A percentile compares a stretch with the other conserved stretches of the same genome.
These are phyloP conservation scores for Saitozyma podzolica DNA, from an alignment of 768 basidiomycete genomes.

Conservation along the genomic window DNA sequence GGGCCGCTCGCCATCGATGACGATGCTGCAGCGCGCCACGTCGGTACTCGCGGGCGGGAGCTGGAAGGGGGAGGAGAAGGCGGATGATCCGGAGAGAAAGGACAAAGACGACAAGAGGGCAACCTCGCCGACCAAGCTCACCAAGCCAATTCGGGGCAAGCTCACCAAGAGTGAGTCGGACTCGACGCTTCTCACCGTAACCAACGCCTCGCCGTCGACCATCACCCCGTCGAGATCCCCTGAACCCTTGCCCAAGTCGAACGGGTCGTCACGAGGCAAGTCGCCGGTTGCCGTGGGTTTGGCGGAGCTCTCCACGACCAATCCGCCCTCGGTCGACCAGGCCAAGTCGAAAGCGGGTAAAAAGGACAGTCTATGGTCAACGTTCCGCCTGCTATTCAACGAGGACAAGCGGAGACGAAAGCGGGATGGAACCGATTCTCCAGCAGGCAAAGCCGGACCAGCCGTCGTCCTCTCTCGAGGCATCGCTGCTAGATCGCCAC, in stretches of 20 bases:
- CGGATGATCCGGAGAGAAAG: constrained; percentile 57
- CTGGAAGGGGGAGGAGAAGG: constrained; percentile 53
- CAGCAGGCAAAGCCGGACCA: constrained; percentile 18
- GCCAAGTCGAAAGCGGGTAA: constrained; percentile 48
- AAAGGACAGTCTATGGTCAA: constrained; percentile 75
- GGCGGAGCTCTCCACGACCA: too few species aligned
- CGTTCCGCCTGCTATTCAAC: constrained; percentile 89
- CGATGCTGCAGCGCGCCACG: constrained; percentile 93
- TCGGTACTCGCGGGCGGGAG: constrained; percentile 77
- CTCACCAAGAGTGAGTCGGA: not conserved
- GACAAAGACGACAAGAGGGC: constrained; percentile 58
- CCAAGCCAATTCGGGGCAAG: constrained; percentile 21
- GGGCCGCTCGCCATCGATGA: constrained; percentile 80
- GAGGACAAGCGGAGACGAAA: constrained; percentile 82
- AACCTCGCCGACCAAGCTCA: constrained; percentile 42
- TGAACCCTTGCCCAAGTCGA: too few species aligned
- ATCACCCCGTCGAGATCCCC: too few species aligned
- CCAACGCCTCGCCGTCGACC: not conserved
- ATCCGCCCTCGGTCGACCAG: too few species aligned
- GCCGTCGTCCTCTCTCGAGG: constrained; percentile 35
- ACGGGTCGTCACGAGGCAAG: too few species aligned
- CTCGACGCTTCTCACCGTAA: not conserved
- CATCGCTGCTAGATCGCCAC: constrained; percentile 29
- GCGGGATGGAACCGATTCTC: constrained; percentile 34
- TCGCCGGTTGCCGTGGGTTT: too few species aligned